Evolutionary conservation across 129 eudicot genomes (phyloP).

Genomic region (Solidago caesia): DNA sequence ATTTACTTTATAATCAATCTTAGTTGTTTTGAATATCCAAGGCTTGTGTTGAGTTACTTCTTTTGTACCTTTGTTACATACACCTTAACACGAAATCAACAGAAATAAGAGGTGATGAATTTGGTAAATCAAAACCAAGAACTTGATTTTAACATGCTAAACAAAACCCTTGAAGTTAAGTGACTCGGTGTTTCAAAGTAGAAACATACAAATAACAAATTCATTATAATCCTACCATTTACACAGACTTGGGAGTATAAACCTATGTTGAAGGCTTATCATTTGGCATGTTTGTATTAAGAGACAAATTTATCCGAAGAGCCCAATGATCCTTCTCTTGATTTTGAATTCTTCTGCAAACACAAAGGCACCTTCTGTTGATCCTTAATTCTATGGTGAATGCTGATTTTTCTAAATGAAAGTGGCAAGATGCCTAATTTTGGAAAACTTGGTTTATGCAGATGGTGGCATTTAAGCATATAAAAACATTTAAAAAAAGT

Average conservation of each 20-base stretch:
- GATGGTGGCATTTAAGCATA: too few species aligned
- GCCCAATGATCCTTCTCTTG: slow-evolving; percentile 36
- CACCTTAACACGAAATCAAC: neutral
- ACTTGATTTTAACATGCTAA: slow-evolving; percentile 8
- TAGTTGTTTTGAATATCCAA: too few species aligned
- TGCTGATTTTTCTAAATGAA: too few species aligned
- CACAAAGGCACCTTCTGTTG: neutral
- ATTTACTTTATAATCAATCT: too few species aligned
- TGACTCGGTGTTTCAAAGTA: neutral
- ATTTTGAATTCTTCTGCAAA: slow-evolving; percentile 44
- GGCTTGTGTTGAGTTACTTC: too few species aligned
- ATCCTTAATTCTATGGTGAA: too few species aligned
- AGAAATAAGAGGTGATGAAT: too few species aligned
- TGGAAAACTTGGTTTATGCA: too few species aligned
- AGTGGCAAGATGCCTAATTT: too few species aligned
- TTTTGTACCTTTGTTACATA: too few species aligned
- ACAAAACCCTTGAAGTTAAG: slow-evolving; percentile 7
- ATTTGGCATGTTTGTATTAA: slow-evolving; percentile 21
- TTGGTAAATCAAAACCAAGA: neutral
- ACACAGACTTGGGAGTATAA: slow-evolving; percentile 11
- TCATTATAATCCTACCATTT: slow-evolving; percentile 21
- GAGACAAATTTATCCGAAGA: slow-evolving; percentile 47
- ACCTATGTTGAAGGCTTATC: slow-evolving; percentile 24
- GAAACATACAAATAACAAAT: neutral
- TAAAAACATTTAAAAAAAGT: too few species aligned